Evolutionary conservation across 345 rosid species (phyloP).

Genomic region (Camelina sativa): DNA sequence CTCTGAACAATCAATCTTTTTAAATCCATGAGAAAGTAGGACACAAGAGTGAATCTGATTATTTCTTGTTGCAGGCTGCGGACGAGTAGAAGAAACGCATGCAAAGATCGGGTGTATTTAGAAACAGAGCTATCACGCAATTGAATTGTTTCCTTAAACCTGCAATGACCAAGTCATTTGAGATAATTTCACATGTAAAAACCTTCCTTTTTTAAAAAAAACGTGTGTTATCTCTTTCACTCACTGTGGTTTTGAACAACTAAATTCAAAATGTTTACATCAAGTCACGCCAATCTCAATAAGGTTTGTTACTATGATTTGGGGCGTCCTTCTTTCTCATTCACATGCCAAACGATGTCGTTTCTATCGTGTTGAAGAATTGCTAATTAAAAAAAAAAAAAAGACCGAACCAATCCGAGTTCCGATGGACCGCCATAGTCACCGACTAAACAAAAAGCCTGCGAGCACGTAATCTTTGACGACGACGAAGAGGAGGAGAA

Average conservation of each 20-base stretch:
- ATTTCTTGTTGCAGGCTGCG: slow-evolving; percentile 21
- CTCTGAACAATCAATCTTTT: not conserved
- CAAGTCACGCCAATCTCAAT: too few relatives aligned
- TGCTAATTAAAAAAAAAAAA: not conserved
- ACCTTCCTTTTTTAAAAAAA: not conserved
- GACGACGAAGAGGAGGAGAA: not conserved
- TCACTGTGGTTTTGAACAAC: not conserved
- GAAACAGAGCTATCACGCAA: slow-evolving; percentile 17
- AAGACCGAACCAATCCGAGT: slow-evolving; percentile 12
- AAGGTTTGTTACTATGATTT: not conserved
- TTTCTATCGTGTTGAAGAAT: not conserved
- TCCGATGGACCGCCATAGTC: slow-evolving; percentile 35
- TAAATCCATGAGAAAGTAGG: not conserved
- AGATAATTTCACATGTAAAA: slow-evolving; percentile 13
- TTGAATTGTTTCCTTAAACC: slow-evolving; percentile 26
- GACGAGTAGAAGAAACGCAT: slow-evolving; percentile 29
- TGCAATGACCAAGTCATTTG: slow-evolving; percentile 4
- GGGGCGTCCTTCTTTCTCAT: too few relatives aligned
- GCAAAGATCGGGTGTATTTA: not conserved
- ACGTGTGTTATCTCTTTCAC: not conserved
- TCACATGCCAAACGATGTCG: not conserved
- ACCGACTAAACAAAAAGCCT: slow-evolving; percentile 37
- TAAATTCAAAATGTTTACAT: not conserved
- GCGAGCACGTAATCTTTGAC: slow-evolving; percentile 5
- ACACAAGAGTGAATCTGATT: not conserved